Evolutionary conservation across 345 rosid species (phyloP).

Genomic region (Zanthoxylum bungeanum): DNA sequence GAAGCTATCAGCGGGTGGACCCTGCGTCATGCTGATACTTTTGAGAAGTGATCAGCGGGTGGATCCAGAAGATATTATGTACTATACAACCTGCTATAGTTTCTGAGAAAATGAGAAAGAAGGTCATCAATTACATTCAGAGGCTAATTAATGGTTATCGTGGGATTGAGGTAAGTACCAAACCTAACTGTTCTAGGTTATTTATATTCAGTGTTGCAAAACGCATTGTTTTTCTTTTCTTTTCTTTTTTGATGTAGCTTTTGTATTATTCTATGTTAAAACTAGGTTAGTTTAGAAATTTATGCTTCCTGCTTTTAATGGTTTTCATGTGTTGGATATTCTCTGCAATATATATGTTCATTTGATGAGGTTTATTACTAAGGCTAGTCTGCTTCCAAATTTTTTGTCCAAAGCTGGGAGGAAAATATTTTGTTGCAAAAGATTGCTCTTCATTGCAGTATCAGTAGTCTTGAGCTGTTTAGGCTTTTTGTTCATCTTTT

Average conservation of each 20-base stretch:
- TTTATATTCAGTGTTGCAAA: not conserved
- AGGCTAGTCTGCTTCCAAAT: constrained; percentile 5
- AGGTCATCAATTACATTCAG: constrained; percentile 52
- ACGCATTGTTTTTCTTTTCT: not conserved
- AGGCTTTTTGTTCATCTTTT: not conserved
- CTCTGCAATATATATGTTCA: not conserved
- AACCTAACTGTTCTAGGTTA: constrained; percentile 3
- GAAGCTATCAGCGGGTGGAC: too few species aligned
- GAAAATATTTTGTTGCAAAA: not conserved
- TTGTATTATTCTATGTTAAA: not conserved
- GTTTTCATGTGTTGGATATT: constrained; percentile 1
- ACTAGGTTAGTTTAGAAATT: constrained; percentile 8
- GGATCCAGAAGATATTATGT: constrained; percentile 67
- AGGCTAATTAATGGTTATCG: constrained; percentile 48
- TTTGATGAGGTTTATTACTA: constrained; percentile 1
- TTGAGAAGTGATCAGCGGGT: too few species aligned
- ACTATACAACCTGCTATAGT: constrained; percentile 56
- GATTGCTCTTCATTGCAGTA: not conserved
- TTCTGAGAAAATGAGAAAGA: constrained; percentile 66
- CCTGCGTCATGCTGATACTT: too few species aligned
- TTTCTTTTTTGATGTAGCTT: not conserved
- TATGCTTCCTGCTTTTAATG: not conserved
- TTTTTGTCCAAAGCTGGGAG: not conserved
- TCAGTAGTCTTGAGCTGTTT: not conserved
- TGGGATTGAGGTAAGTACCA: constrained; percentile 60